Percentiles rank a stretch among this genome's conserved stretches.
These are phyloP conservation scores for Fraxinus nigra DNA, from an alignment of 305 asterid genomes.

Conservation along the genomic window DNA sequence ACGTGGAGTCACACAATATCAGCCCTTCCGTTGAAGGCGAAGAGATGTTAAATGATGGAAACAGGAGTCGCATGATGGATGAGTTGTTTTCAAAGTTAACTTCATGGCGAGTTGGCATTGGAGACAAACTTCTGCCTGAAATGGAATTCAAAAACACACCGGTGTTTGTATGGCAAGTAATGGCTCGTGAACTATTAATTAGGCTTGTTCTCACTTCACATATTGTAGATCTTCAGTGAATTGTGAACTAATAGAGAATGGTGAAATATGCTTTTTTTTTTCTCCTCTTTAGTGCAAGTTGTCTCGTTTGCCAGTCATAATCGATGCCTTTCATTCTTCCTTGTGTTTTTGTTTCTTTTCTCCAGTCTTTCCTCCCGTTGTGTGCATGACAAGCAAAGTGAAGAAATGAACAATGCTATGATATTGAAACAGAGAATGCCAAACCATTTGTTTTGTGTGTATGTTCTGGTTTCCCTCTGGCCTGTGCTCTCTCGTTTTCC, in stretches of 20 bases:
- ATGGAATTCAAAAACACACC: neutral
- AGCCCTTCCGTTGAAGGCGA: constrained; percentile 66
- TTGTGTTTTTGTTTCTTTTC: neutral
- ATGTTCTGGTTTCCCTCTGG: neutral
- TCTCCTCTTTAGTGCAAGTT: neutral
- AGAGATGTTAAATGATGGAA: neutral
- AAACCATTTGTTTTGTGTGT: neutral
- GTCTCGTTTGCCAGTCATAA: neutral
- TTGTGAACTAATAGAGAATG: neutral
- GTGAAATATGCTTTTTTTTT: neutral
- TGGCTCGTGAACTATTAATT: neutral
- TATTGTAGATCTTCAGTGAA: neutral
- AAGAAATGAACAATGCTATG: neutral
- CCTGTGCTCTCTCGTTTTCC: neutral
- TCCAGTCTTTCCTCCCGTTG: neutral
- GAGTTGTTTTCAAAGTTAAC: neutral
- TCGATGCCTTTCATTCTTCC: neutral
- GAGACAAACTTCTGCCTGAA: neutral
- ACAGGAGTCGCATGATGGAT: constrained; percentile 11
- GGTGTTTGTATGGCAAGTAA: neutral
- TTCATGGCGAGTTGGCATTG: neutral
- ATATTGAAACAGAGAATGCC: neutral
- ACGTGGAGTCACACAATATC: constrained; percentile 90
- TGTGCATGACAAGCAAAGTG: neutral
- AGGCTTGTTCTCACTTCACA: neutral